These are phyloP conservation scores for Quercus rubra DNA, from an alignment of 306 rosid genomes.

Conservation along the genomic window DNA sequence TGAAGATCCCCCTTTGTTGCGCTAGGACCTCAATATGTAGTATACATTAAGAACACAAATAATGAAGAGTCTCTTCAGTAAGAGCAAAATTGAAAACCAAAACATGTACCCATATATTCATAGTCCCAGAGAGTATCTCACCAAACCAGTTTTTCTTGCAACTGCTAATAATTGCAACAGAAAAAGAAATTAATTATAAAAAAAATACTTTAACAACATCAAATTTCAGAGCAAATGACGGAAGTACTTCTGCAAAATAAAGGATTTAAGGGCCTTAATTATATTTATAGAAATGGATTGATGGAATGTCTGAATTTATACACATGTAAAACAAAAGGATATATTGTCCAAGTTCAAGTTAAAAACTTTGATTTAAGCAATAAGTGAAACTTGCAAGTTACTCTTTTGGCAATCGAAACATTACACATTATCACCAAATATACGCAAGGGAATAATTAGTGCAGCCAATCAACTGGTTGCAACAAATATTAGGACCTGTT, in stretches of 20 bases:
- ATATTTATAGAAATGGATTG: neutral
- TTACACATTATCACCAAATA: neutral
- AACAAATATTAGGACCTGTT: neutral
- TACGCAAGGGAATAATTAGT: neutral
- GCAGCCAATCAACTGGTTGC: neutral
- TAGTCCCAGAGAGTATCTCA: slow-evolving; percentile 29
- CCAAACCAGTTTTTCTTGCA: slow-evolving; percentile 77
- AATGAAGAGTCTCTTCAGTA: neutral
- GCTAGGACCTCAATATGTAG: slow-evolving; percentile 79
- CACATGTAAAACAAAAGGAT: neutral
- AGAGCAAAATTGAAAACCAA: slow-evolving; percentile 16
- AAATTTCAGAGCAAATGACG: no score
- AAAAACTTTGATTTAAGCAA: neutral
- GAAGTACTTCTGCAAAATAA: neutral
- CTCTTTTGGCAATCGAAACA: neutral
- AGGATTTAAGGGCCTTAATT: neutral
- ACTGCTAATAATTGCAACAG: slow-evolving; percentile 81
- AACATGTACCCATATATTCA: neutral
- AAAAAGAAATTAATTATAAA: neutral
- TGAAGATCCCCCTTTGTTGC: slow-evolving; percentile 60
- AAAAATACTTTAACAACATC: neutral
- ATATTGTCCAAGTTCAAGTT: neutral
- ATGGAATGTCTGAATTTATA: neutral
- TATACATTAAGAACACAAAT: neutral
- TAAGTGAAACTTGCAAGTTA: neutral